phyloP scores from a whole-genome alignment of 1,139 yeast genomes.

The Candida pseudoviswanathii region DNA sequence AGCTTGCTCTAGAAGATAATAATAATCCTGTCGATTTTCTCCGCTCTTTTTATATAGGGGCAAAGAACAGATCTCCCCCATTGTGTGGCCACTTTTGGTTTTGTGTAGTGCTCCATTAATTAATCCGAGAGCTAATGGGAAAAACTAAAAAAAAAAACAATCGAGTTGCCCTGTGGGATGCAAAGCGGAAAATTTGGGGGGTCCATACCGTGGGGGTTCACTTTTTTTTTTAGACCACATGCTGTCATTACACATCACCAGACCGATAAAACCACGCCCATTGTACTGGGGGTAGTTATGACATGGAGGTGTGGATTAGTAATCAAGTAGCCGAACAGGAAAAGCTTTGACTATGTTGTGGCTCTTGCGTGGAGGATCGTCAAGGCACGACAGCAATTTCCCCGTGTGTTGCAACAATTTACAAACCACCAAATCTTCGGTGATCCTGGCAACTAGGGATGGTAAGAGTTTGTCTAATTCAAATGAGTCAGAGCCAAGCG shows the following conservation, averaged over 20 bases:
- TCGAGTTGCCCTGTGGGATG: background rate
- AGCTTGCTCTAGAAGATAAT: background rate
- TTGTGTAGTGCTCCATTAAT: background rate
- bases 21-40: background rate
- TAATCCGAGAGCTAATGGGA: background rate
- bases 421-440: background rate
- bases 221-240: background rate
- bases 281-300: background rate
- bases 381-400: background rate
- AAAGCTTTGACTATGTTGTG: background rate
- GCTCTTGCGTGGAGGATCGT: background rate
- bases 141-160: background rate
- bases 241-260: too few relatives aligned
- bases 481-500: conserved; percentile 7
- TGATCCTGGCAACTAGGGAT: background rate
- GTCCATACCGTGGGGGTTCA: conserved; percentile 1
- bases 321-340: background rate
- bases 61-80: background rate
- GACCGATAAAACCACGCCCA: background rate
- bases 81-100: background rate
- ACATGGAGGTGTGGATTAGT: background rate
- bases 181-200: background rate
- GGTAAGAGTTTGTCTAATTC: conserved; percentile 6
- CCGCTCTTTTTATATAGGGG: background rate
- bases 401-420: background rate